These are phyloP conservation scores for Saccharomycopsis oosterbeekiorum DNA, from an alignment of 805 yeast genomes.

Conservation along the genomic window DNA sequence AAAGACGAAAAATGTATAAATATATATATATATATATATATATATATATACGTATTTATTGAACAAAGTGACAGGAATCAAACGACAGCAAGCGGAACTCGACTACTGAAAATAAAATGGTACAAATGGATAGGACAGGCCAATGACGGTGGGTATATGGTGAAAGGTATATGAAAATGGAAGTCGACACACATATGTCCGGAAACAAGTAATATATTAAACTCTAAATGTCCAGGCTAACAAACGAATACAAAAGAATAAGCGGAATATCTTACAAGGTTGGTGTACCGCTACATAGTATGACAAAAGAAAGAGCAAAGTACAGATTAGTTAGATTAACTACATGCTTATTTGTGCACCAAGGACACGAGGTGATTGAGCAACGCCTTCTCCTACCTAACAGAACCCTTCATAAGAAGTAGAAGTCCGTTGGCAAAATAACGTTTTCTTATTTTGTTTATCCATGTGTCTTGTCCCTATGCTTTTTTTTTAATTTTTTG, in stretches of 20 bases:
- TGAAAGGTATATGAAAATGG: background rate
- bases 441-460: too few species aligned
- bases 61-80: background rate
- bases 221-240: background rate
- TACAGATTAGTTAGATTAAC: too few species aligned
- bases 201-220: background rate
- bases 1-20: too few species aligned
- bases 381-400: too few species aligned
- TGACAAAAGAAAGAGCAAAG: background rate
- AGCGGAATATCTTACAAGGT: background rate
- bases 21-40: too few species aligned
- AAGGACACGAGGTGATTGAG: too few species aligned
- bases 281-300: background rate
- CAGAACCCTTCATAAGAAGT: background rate
- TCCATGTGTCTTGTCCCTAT: background rate
- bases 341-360: too few species aligned
- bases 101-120: background rate
- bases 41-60: too few species aligned
- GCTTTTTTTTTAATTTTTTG: background rate
- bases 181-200: conserved; percentile 2
- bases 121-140: background rate
- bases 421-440: too few species aligned
- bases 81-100: background rate
- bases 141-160: too few species aligned
- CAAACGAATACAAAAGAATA: background rate